Base-by-base conservation (phyloP, 164 flowering plant species). In the Vitis labrusca region DNA sequence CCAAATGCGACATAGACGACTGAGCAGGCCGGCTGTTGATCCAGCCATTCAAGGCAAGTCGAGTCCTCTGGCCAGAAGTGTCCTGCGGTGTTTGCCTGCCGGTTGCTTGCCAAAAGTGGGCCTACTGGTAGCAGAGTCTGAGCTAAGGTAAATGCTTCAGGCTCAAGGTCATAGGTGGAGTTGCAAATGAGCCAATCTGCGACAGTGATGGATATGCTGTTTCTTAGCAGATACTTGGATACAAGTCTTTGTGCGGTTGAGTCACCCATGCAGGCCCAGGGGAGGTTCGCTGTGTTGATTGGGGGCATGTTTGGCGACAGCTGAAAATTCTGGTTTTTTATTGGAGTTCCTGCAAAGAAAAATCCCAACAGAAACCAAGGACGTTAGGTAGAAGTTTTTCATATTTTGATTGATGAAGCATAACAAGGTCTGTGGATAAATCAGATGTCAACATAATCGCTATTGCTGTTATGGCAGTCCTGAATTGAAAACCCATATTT, bases 1-100 rank as follows among this genome's bases (percentile, higher is more conserved):
- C 91, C 89, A 60, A 86, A 86, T 51, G 87, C 79, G 48, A 83
- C 79, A 61, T 88, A 88, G 1, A 86, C 48, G 32, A 88, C 90
- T 1, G 90, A 85, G 2, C 61, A 2, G 0, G 68, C 29, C 1
- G 73, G 65, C 32, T 84, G 82, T 16, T 61, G 67, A 54, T 85
- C 78, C 2, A 88, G 80, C 89, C 89, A 85, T 2, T 75, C 29
- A 7, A 85, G 57, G 52, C 88, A 86, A 53, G 78, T 71, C 59
- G 73, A 57, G 71, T 85, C 87, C 57, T 83, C 82, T 1, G 81
- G 47, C 82, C 75, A 78, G 53, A 85, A 74, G 67, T 58, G 51
- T 7, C 77, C 79, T 0, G 75, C 68, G 2, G 68, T 59, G 5
- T 14, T 37, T n/a, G 61, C 72, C 1, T 47, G 62, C 48, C 64